Base-by-base conservation (phyloP, 2,329 filamentous ascomycete species). In the Fusarium dimerum region DNA sequence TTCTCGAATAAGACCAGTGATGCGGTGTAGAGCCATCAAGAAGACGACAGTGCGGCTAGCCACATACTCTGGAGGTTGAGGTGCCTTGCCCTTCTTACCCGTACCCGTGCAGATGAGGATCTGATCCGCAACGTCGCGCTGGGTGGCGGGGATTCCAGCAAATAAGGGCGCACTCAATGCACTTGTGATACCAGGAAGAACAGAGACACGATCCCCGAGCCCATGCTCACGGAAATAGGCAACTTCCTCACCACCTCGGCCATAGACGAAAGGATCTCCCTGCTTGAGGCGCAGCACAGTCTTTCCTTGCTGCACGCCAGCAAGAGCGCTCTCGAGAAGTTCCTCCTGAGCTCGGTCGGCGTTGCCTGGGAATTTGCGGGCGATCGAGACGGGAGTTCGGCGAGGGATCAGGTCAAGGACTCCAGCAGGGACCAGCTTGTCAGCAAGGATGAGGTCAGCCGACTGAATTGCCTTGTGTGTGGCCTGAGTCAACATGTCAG, bases 101-200 rank as follows among this genome's bases (percentile, higher is more conserved):
- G 94, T 99, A 0, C 94, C 94, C 0, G 94, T 99, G 74, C 94
- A 97, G n/a, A 99, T 83, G 26, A 99, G 80, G 1, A 99, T 87
- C 71, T 97, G 92, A 66, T 99, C 94, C 4, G 91, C 88, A 1
- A 96, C 89, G 42, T 89, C 89, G 6, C 94, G 82, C 74, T 97
- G 93, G 2, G 94, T 99, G 0, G 88, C 80, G 2, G 94, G 93
- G 32, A 99, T 90, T 7, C 81, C 85, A 0, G 92, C 92, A 68
- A 97, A 96, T 3, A 99, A 78, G 1, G 93, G 91, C 10, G 92
- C 94, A 51, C 84, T 88, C 38, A 99, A 76, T 2, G 93, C 91
- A 64, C 88, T 92, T 1, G 94, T 97, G 41, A 99, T 88, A 1
- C 94, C 94, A 0, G 94, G 94, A 2, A 99, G 77, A 1, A 99